phyloP scores from a whole-genome alignment of 345 rosid species.

The Eucalyptus polybractea region DNA sequence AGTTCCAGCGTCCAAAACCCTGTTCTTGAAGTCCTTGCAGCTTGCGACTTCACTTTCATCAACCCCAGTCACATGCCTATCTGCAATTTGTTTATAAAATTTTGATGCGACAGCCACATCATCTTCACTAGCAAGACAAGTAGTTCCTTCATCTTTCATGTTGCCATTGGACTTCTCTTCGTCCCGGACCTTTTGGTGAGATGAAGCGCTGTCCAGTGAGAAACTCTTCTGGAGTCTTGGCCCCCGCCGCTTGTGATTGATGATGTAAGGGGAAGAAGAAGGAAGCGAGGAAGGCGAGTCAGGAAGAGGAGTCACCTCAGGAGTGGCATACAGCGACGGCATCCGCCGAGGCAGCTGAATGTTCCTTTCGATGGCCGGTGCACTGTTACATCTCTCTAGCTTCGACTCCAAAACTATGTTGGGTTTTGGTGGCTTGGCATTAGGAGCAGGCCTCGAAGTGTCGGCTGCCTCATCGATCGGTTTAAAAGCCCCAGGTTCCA shows the following conservation, averaged over 20 bases:
- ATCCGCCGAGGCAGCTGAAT: conserved; percentile 34
- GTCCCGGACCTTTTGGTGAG: conserved; percentile 4
- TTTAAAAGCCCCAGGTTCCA: conserved; percentile 43
- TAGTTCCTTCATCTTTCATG: conserved; percentile 3
- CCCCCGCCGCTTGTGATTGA: conserved; percentile 78
- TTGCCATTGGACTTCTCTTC: conserved; percentile 10
- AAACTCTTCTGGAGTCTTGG: conserved; percentile 52
- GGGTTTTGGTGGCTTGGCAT: conserved; percentile 16
- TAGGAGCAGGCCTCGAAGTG: conserved; percentile 7
- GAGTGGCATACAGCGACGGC: conserved; percentile 76
- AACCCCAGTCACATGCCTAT: not conserved
- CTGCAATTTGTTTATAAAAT: conserved; percentile 7
- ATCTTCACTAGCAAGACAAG: not conserved
- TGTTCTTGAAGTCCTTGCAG: not conserved
- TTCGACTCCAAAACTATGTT: conserved; percentile 5
- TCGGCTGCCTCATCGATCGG: conserved; percentile 25
- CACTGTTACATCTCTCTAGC: conserved; percentile 23
- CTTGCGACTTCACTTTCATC: not conserved
- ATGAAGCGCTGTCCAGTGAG: conserved; percentile 26
- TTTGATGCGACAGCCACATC: conserved; percentile 13
- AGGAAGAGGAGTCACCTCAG: conserved; percentile 57
- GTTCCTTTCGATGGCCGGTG: conserved; percentile 21
- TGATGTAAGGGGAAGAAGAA: conserved; percentile 80
- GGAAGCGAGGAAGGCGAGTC: conserved; percentile 66
- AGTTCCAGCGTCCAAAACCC: conserved; percentile 5